These are phyloP conservation scores for Luzula sylvatica DNA, from an alignment of 176 grass and related monocot species.

Conservation along the genomic window DNA sequence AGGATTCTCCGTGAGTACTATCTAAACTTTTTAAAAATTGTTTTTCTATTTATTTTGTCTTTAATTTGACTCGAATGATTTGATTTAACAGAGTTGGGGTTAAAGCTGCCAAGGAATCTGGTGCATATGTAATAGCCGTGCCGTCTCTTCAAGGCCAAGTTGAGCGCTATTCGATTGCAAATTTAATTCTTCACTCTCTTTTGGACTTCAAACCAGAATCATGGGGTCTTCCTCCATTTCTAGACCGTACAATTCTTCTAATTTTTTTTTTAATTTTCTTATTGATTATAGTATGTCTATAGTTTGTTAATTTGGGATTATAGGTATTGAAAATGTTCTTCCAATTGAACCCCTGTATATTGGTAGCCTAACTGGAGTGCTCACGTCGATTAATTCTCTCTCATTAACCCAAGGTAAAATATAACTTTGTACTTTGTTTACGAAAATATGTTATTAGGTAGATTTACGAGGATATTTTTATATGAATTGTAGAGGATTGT, in stretches of 20 bases:
- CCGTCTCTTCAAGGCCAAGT: slow-evolving; percentile 74
- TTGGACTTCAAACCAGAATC: slow-evolving; percentile 73
- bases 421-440: background rate
- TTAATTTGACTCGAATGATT: slow-evolving; percentile 4
- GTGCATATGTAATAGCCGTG: slow-evolving; percentile 72
- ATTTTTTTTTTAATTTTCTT: slow-evolving; percentile 5
- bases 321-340: slow-evolving; percentile 51
- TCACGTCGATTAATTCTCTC: slow-evolving; percentile 25
- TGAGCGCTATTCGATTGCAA: slow-evolving; percentile 45
- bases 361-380: slow-evolving; percentile 20
- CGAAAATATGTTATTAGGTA: background rate
- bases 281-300: background rate
- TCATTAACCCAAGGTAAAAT: slow-evolving; percentile 38
- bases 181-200: slow-evolving; percentile 60
- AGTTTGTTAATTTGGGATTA: background rate
- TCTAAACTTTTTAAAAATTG: background rate
- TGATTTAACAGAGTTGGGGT: slow-evolving; percentile 56
- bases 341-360: slow-evolving; percentile 51
- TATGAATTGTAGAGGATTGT: slow-evolving; percentile 32
- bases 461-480: no score
- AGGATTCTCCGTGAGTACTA: slow-evolving; percentile 64
- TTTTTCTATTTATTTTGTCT: background rate
- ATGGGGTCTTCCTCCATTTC: slow-evolving; percentile 78
- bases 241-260: slow-evolving; percentile 53
- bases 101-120: slow-evolving; percentile 65